Evolutionary conservation across 2,329 filamentous ascomycete genomes (phyloP), one percentile per base, ranked within the genome.

Genomic region (Colletotrichum plurivorum): DNA sequence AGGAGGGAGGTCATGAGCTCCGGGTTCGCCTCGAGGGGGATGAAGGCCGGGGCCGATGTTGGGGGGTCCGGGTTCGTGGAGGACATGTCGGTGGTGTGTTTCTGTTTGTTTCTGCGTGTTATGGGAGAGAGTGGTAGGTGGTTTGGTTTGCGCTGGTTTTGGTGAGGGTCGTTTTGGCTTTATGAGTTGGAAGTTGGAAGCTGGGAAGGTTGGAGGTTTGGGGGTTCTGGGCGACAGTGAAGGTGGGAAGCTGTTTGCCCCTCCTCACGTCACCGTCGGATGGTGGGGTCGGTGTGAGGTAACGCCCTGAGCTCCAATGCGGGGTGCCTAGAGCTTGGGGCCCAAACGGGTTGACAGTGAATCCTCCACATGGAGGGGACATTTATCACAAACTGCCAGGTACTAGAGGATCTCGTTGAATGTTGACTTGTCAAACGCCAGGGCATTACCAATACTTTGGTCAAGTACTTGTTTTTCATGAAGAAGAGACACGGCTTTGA

Each of bases 1-100:
- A 97, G 88, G 43, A 98, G 91, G 51, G 86, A 83, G 62, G 91
- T 95, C 91, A 98, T 96, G 39, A 98, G 90, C 81, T 94, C 90
- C 0, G 96, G 95, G 84, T 98, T 97, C 74, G 89, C 89, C 76
- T 92, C 89, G 78, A 89, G 86, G 22, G 87, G 87, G 74, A 90
- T 84, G 81, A 90, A 90, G 75, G 87, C 82, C 8, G 80, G 81
- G 0, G 80, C 77, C 7, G 74, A 67, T 43, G 76, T 70, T 25
- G 77, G 73, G 20, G 83, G 81, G 71, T 85, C 80, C 61, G 82
- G 84, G 73, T 82, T 76, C 31, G 78, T 80, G 25, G 73, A 73
- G 15, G 75, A n/a, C 69, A 71, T 71, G 31, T 4, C 45, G 63
- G 49, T 9, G 66, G n/a, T 4, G 27, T 31, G 31, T 25, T 27